Conservation (phyloP, 371 early-diverging fungal genomes). For the Mucor ambiguus region DNA sequence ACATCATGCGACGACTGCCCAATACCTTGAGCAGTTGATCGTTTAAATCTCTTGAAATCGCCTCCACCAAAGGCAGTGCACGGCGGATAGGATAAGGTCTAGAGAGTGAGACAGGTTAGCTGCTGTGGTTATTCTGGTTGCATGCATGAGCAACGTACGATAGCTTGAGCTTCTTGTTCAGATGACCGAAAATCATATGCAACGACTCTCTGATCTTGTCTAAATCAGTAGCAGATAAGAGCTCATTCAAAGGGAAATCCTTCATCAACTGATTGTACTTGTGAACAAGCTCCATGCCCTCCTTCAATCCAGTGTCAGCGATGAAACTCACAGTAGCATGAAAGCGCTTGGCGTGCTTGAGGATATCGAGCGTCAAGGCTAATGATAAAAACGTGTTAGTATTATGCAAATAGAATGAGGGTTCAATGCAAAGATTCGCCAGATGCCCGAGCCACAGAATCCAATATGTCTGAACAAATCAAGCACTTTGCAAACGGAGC, state of each 20-base stretch:
- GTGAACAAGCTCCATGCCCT: constrained; percentile 85
- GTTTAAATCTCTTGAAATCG: constrained; percentile 93
- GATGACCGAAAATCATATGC: constrained; percentile 87
- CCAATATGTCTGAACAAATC: too few relatives aligned
- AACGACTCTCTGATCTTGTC: constrained; percentile 81
- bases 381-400: not conserved
- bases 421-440: not conserved
- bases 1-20: constrained; percentile 90
- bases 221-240: constrained; percentile 93
- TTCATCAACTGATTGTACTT: constrained; percentile 98
- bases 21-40: constrained; percentile 90
- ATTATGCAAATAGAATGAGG: not conserved
- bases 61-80: constrained; percentile 92
- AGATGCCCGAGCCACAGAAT: too few relatives aligned
- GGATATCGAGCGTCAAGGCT: constrained; percentile 90
- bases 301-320: constrained; percentile 98
- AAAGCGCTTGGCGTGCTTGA: constrained; percentile 97
- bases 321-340: constrained; percentile 97
- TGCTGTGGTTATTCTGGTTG: not conserved
- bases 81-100: constrained; percentile 95
- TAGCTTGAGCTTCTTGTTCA: constrained; percentile 96
- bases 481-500: too few relatives aligned
- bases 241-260: constrained; percentile 96
- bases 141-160: constrained; percentile 53
- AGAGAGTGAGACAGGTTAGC: not conserved